Evolutionary conservation across 192 early-diverging fungal genomes (phyloP).

Genomic region (Linnemannia hyalina): DNA sequence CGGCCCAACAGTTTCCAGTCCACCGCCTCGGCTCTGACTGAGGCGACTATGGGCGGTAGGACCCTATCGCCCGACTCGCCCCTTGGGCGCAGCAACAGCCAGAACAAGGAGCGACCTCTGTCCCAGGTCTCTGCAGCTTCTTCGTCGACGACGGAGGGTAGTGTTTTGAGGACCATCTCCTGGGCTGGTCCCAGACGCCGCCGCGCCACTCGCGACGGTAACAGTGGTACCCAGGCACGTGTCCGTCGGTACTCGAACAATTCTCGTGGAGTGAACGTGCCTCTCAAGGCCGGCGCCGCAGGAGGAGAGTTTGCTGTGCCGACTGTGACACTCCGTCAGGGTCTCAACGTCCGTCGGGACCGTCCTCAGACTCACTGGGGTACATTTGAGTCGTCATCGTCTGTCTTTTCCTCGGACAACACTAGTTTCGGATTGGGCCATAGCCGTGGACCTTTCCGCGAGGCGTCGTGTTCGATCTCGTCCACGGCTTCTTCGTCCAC

Average conservation of each 20-base stretch:
- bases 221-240: background rate
- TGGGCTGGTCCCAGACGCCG: conserved; percentile 32
- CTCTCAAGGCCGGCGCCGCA: background rate
- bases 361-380: conserved; percentile 22
- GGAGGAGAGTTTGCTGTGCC: background rate
- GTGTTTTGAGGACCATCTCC: conserved; percentile 2
- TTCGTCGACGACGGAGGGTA: background rate
- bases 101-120: background rate
- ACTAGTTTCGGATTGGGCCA: background rate
- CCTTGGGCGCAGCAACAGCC: background rate
- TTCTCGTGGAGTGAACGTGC: background rate
- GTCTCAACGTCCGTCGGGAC: background rate
- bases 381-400: conserved; percentile 1
- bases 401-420: background rate
- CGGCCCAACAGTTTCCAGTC: conserved; percentile 9
- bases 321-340: background rate
- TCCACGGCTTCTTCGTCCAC: conserved; percentile 19
- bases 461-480: background rate
- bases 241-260: conserved; percentile 31
- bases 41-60: background rate
- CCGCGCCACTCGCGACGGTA: conserved; percentile 9
- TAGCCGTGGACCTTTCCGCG: background rate
- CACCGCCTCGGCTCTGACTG: conserved; percentile 5
- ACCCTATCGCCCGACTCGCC: background rate
- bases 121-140: background rate